A percentile compares a stretch with the other conserved stretches of the same genome.
phyloP scores from a whole-genome alignment of 225 moss, liverwort and hornwort species.

The Sphagnum contortum region DNA sequence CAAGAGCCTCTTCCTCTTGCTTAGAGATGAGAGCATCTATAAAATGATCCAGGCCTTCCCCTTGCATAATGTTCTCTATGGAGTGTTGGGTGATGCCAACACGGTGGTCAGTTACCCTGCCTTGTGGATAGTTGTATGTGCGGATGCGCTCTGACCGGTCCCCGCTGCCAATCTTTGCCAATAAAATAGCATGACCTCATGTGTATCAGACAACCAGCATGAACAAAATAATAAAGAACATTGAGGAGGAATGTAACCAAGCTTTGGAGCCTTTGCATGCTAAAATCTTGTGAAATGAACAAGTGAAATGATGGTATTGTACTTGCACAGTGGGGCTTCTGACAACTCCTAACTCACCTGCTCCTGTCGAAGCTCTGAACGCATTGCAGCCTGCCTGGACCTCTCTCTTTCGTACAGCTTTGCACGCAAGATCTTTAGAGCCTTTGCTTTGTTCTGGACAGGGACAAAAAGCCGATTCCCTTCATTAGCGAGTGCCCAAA shows the following conservation, averaged over 20 bases:
- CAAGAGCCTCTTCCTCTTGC: conserved; percentile 81
- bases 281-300: too few species aligned
- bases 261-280: too few species aligned
- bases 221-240: too few species aligned
- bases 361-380: conserved; percentile 74
- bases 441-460: conserved; percentile 81
- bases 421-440: conserved; percentile 72
- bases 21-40: conserved; percentile 85
- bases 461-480: not conserved
- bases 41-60: conserved; percentile 88
- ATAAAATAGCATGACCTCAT: not conserved
- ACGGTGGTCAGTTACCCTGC: conserved; percentile 91
- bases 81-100: conserved; percentile 90
- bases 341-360: conserved; percentile 33
- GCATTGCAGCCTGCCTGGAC: conserved; percentile 52
- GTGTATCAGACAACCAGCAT: too few species aligned
- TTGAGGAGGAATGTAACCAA: too few species aligned
- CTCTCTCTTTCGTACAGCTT: conserved; percentile 86
- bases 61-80: conserved; percentile 80
- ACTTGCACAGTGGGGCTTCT: too few species aligned
- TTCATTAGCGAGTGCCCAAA: too few species aligned
- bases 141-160: conserved; percentile 93
- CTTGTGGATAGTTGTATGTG: conserved; percentile 94
- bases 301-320: too few species aligned
- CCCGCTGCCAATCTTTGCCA: conserved; percentile 77